phyloP scores from a whole-genome alignment of 1,284 basidiomycete species.

The Apiotrichum porosum region DNA sequence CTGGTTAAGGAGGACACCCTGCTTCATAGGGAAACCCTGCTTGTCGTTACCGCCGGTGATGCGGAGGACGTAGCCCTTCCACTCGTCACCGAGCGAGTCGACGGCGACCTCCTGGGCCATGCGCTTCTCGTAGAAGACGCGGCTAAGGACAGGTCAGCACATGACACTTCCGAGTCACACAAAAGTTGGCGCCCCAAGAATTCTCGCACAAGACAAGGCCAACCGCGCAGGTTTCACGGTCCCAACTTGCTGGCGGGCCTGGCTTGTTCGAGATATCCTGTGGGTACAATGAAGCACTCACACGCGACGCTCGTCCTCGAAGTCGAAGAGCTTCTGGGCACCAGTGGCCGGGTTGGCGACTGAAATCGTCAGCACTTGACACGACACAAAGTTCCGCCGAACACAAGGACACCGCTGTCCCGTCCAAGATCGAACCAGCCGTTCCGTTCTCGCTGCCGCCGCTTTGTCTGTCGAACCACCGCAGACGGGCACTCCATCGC shows the following conservation, averaged over 20 bases:
- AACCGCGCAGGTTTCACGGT: too few species aligned
- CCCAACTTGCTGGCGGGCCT: too few species aligned
- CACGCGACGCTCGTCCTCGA: conserved; percentile 89
- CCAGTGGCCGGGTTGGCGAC: conserved; percentile 95
- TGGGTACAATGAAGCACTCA: conserved; percentile 57
- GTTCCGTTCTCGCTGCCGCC: background rate
- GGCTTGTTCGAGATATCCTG: too few species aligned
- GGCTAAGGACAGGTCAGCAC: too few species aligned
- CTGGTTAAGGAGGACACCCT: conserved; percentile 91
- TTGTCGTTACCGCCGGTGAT: conserved; percentile 65
- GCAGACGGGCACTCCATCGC: too few species aligned
- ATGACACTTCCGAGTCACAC: too few species aligned
- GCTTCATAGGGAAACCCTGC: conserved; percentile 70
- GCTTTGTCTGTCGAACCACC: too few species aligned
- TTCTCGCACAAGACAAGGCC: too few species aligned
- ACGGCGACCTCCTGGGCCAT: conserved; percentile 87
- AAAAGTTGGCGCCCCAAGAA: too few species aligned
- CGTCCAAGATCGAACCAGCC: background rate
- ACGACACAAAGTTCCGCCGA: background rate
- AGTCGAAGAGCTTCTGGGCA: conserved; percentile 91
- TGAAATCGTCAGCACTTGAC: conserved; percentile 47
- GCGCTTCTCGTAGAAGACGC: conserved; percentile 94
- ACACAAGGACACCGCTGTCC: background rate
- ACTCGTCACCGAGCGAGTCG: conserved; percentile 91
- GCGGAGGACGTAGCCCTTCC: conserved; percentile 94